Evolutionary conservation across 345 rosid genomes (phyloP).

Genomic region (Hirschfeldia incana): DNA sequence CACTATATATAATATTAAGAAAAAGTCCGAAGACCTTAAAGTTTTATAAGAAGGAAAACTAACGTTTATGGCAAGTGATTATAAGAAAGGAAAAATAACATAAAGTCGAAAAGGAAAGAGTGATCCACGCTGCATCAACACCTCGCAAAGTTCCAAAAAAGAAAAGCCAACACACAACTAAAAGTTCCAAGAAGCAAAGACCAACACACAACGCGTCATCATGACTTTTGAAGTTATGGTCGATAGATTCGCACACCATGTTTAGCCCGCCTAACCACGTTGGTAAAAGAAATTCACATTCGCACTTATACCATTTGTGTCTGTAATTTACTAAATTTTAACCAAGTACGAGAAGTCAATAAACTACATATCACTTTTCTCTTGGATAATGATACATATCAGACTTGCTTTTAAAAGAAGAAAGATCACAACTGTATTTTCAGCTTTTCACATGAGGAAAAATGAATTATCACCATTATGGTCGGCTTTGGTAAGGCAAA

Average conservation of each 20-base stretch:
- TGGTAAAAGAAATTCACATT: background rate
- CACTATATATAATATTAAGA: too few relatives aligned
- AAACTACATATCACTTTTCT: background rate
- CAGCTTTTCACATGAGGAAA: constrained; percentile 1
- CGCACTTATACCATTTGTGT: background rate
- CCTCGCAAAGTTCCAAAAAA: constrained; percentile 26
- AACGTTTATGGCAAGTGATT: too few relatives aligned
- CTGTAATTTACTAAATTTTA: background rate
- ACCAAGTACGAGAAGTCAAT: background rate
- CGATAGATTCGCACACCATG: constrained; percentile 29
- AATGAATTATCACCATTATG: constrained; percentile 35
- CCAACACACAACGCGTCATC: constrained; percentile 20
- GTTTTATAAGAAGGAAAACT: too few relatives aligned
- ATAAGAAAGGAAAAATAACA: too few relatives aligned
- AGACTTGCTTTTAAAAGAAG: background rate
- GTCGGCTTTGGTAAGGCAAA: constrained; percentile 55
- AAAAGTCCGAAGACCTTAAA: too few relatives aligned
- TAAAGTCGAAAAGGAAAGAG: too few relatives aligned
- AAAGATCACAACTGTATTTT: background rate
- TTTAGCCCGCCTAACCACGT: background rate
- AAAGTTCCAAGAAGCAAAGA: constrained; percentile 26
- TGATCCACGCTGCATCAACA: background rate
- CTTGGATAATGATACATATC: background rate
- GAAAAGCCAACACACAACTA: constrained; percentile 16
- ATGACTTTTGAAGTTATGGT: constrained; percentile 30